Conservation (phyloP, 2,329 filamentous ascomycete genomes). For the Gaeumannomyces sp. region DNA sequence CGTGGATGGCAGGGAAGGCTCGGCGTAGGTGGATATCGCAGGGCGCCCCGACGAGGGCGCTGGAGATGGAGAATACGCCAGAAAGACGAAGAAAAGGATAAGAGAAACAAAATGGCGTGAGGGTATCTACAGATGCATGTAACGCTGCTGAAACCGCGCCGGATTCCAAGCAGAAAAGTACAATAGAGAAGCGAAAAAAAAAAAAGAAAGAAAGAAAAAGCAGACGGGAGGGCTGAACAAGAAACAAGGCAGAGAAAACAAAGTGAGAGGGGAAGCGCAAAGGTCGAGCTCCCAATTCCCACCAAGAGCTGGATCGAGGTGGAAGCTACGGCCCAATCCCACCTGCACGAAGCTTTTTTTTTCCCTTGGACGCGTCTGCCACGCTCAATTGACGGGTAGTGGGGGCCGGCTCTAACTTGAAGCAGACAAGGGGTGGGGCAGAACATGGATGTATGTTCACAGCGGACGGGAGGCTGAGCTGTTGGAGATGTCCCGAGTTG, state of each 20-base stretch:
- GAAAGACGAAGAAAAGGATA: not conserved
- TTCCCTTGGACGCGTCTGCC: not conserved
- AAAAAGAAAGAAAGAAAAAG: not conserved
- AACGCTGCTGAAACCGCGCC: not conserved
- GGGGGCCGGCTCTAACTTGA: too few species aligned
- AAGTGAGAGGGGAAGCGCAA: too few species aligned
- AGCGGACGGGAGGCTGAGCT: not conserved
- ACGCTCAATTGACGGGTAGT: not conserved
- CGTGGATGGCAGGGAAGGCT: slow-evolving; percentile 2
- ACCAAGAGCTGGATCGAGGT: too few species aligned
- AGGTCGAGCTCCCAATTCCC: not conserved
- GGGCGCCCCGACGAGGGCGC: not conserved
- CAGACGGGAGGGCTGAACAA: not conserved
- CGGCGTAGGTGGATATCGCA: not conserved
- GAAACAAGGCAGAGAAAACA: not conserved
- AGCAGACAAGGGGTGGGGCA: not conserved
- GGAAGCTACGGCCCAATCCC: not conserved
- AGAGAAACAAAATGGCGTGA: not conserved
- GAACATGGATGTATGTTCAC: not conserved
- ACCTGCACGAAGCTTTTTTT: not conserved
- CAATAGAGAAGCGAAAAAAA: not conserved
- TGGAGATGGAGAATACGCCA: not conserved
- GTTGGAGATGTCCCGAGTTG: too few species aligned
- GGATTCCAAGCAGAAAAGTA: not conserved
- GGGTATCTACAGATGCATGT: not conserved